phyloP scores from a whole-genome alignment of 2,329 filamentous ascomycete genomes.

The Colletotrichum noveboracense region DNA sequence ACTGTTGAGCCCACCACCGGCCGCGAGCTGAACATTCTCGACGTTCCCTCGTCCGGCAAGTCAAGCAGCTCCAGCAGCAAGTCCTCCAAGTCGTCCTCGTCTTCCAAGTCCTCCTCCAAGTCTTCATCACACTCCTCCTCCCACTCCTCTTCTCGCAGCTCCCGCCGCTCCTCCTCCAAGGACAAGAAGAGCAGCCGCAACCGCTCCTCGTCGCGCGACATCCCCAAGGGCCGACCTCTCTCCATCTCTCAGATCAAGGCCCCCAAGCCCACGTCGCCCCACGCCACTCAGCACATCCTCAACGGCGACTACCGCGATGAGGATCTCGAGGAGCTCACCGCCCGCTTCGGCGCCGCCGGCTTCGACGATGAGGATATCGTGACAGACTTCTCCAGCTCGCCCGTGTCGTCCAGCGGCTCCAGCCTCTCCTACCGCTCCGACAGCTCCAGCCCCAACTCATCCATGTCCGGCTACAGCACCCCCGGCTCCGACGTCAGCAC shows the following conservation, averaged over 20 bases:
- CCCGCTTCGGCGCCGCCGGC: conserved; percentile 70
- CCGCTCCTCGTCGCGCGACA: conserved; percentile 60
- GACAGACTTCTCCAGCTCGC: conserved; percentile 60
- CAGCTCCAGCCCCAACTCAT: conserved; percentile 76
- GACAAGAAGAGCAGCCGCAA: conserved; percentile 48
- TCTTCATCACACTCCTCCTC: conserved; percentile 50
- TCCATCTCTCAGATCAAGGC: conserved; percentile 89
- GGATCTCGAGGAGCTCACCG: conserved; percentile 79
- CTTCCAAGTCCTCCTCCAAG: conserved; percentile 42
- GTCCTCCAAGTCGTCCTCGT: conserved; percentile 36
- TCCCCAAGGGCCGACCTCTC: conserved; percentile 87
- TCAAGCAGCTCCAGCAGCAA: conserved; percentile 37
- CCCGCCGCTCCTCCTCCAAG: conserved; percentile 37
- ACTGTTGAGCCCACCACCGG: conserved; percentile 96
- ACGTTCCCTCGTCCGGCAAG: conserved; percentile 69
- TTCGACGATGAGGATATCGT: conserved; percentile 64
- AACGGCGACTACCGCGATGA: conserved; percentile 78
- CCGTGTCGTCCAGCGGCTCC: conserved; percentile 72
- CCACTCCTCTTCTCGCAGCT: conserved; percentile 48
- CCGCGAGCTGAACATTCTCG: conserved; percentile 96
- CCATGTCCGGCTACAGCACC: conserved; percentile 79
- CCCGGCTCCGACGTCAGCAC: conserved; percentile 76
- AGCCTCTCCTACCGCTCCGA: conserved; percentile 75
- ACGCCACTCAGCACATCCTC: conserved; percentile 87
- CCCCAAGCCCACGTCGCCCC: conserved; percentile 87